Evolutionary conservation across 805 yeast genomes (phyloP), one percentile per base, ranked within the genome.

Genomic region (Ogataea henricii): DNA sequence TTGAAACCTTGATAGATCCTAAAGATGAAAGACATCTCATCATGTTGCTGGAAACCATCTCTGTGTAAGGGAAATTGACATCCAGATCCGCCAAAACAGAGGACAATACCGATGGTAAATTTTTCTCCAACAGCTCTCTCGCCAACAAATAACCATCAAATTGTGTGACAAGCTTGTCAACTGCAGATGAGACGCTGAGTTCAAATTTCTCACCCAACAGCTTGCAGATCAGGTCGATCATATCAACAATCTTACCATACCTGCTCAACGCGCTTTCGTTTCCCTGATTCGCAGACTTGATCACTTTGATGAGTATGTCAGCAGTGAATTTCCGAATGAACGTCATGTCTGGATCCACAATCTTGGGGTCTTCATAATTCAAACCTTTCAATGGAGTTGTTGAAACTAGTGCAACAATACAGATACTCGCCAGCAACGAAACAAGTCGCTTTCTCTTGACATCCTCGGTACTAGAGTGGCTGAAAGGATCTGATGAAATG

Each of bases 251-350:
- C 55, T 80, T 80, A 3, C 81, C 72, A 55, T 84, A 83, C n/a
- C 78, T 66, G 1, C 63, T 56, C n/a, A 70, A 65, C 13, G 80
- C 69, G 3, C 67, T 52, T 1, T 67, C 66, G 1, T 62, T 52
- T 1, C 76, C 66, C 0, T 58, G 43, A 14, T 66, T 65, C 0
- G 81, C 68, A 3, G 83, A 89, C 43, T 75, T 80, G 38, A 89
- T 59, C 0, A 82, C 81, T 53, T 82, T 86, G 29, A 79, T 71
- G 3, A 89, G 65, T 0, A 83, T 74, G 53, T 90, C 96, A 18
- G 82, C 77, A 1, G 88, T 78, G 60, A 85, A 87, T 57, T 81
- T 84, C 48, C 97, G 70, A 23, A 89, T 82, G 58, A 85, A 83
- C 0, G 81, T 72, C 78, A 89, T 76, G 51, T 86, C 90, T 0